These are phyloP conservation scores for Ophiostoma piceae DNA, from an alignment of 2,329 filamentous ascomycete genomes.

Conservation along the genomic window DNA sequence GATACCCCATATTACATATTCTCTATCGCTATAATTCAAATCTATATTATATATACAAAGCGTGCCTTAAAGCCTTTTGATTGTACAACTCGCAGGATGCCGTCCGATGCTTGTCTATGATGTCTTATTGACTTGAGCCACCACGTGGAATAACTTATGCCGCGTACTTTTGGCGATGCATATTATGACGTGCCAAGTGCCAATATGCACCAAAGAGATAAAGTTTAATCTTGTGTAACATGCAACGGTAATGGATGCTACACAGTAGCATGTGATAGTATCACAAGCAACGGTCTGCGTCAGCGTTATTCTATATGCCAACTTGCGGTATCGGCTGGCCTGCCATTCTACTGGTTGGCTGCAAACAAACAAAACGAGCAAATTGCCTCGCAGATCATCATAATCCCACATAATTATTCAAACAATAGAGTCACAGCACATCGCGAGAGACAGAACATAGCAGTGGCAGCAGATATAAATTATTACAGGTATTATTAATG, in stretches of 20 bases:
- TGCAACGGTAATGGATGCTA: background rate
- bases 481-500: background rate
- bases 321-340: background rate
- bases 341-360: background rate
- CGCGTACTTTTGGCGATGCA: background rate
- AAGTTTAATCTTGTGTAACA: background rate
- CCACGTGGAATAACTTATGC: background rate
- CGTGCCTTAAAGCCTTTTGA: background rate
- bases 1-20: conserved; percentile 22
- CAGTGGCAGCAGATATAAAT: background rate
- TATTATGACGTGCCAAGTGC: background rate
- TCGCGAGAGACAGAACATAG: background rate
- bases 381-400: background rate
- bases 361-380: background rate
- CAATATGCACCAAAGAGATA: background rate
- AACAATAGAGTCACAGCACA: background rate
- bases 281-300: background rate
- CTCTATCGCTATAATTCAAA: background rate
- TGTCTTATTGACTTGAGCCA: background rate
- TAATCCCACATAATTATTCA: background rate
- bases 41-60: background rate
- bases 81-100: background rate
- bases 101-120: background rate
- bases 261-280: no score
- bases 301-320: background rate